phyloP scores from a whole-genome alignment of 2,329 filamentous ascomycete genomes.

The Calcarisporium arbuscula region DNA sequence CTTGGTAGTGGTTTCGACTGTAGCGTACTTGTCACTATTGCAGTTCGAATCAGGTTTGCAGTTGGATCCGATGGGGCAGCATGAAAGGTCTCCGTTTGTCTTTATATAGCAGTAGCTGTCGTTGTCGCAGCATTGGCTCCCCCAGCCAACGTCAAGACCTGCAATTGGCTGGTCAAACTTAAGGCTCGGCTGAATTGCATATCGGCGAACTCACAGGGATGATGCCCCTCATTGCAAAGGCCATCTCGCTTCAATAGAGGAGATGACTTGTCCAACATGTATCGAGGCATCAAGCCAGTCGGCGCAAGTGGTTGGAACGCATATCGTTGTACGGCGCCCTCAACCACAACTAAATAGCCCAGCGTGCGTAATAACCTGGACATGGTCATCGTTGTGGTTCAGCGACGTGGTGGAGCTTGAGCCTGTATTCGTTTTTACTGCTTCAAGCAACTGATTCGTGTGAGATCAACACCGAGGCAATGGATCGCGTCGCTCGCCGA shows the following conservation, averaged over 20 bases:
- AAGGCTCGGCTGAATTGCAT: no score
- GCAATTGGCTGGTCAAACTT: no score
- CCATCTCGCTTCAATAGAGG: slow-evolving; percentile 21
- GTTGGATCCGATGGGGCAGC: slow-evolving; percentile 36
- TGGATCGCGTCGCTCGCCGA: no score
- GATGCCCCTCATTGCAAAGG: slow-evolving; percentile 19
- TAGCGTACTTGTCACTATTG: slow-evolving; percentile 27
- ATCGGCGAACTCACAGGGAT: slow-evolving; percentile 25
- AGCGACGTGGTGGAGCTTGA: no score
- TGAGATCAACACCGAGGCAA: no score
- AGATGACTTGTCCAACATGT: slow-evolving; percentile 20
- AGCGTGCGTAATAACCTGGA: no score
- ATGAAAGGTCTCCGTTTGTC: slow-evolving; percentile 23
- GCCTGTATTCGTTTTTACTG: no score
- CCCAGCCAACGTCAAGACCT: slow-evolving; percentile 37
- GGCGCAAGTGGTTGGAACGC: slow-evolving; percentile 14
- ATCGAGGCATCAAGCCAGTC: slow-evolving; percentile 23
- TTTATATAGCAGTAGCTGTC: slow-evolving; percentile 40
- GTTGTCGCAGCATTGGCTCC: slow-evolving; percentile 35
- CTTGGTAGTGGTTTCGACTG: slow-evolving; percentile 18
- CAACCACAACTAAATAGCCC: no score
- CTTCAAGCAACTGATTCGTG: no score
- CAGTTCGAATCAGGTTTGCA: slow-evolving; percentile 33
- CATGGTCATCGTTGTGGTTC: no score
- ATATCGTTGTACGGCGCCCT: slow-evolving; percentile 12